Base-by-base conservation (phyloP, 2,329 filamentous ascomycete species). In the Chrysoporthe austroafricana region DNA sequence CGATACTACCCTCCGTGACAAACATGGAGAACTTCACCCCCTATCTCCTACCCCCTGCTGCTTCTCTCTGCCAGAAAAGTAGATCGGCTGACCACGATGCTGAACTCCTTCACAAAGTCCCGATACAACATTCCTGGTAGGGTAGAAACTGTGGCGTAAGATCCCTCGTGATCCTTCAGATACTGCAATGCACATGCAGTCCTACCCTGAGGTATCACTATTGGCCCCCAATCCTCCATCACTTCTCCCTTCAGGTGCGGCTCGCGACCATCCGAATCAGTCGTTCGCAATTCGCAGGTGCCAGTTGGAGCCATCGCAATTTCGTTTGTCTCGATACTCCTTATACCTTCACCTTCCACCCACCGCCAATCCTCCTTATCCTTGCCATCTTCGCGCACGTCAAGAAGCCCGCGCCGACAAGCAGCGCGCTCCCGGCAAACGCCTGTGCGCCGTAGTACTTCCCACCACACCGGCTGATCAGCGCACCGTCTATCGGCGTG, bases 401-500 rank as follows among this genome's bases (percentile, higher is more conserved):
- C 63, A 85, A 73, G 16, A 84, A 79, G 0, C 69, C 73, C 44
- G 74, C 76, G 0, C 83, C 83, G 1, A 83, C 63, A 9, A 84
- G 46, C 72, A 87, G 67, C 32, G 76, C 78, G 0, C 73, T 72
- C 0, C 82, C 85, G 0, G 83, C 80, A 71, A 86, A 87, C 1
- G 73, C 74, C 75, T 86, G 84, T 6, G 84, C 84, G 0, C 82
- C 84, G 7, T 74, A 71, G 57, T 85, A 87, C 6, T 71, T 73
- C 0, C 82, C 83, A 0, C 74, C 79, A 42, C 74, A 70, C 0
- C 77, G 77, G 1, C 79, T 76, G 48, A 87, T 81, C 21, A 87
- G 78, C 1, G 82, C 82, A 0, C 85, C 85, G 0, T 81, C 81
- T 34, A 86, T 82, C 0, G 85, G 85, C 18, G 84, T 82, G 0